Evolutionary conservation across 257 asterid genomes (phyloP), one percentile per base, ranked within the genome.

Genomic region (Salvia hispanica): DNA sequence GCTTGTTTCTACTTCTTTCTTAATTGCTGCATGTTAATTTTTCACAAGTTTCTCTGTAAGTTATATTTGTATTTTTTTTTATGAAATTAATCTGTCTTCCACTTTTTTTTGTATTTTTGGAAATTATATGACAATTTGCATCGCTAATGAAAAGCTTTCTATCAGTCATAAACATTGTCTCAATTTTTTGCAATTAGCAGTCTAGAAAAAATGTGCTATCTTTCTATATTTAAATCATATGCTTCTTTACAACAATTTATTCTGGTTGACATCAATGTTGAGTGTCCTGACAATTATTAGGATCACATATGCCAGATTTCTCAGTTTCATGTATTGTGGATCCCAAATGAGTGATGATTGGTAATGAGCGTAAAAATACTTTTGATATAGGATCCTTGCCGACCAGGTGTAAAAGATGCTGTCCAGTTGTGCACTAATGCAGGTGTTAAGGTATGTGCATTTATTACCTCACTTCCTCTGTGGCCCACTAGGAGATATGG

Each of bases 371-470:
- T 39, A 31, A 52, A 37, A 13, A 61, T 50, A 60, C 39, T 53
- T 11, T 75, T 51, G 37, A 6, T 43, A 42, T 76, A 94, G 99
- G 99, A 94, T 86, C 98, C 99, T 75, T 91, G 98, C 75, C 96
- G 99, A 9, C 84, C 93, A 25, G 86, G 96, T 40, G 99, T 91
- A 47, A 80, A 78, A 77, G 88, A 82, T 8, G 94, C 99, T 48
- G 99, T 94, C 73, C 93, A 84, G 48, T 68, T 91, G 69, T 94
- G 99, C 58, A 72, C 55, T 73, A 58, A 77, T 72, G 96, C 99
- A 78, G 99, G 97, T 50, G 95, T 94, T 42, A 94, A 94, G 98
- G 98, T 92, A 62, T 53, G 66, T 55, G 15, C 21, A 15, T 60
- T 50, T 18, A 37, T 62, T 40, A 7, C 13, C 37, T 28, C 18